Conservation (phyloP, 1,284 basidiomycete species). For the Schizophyllum amplum region DNA sequence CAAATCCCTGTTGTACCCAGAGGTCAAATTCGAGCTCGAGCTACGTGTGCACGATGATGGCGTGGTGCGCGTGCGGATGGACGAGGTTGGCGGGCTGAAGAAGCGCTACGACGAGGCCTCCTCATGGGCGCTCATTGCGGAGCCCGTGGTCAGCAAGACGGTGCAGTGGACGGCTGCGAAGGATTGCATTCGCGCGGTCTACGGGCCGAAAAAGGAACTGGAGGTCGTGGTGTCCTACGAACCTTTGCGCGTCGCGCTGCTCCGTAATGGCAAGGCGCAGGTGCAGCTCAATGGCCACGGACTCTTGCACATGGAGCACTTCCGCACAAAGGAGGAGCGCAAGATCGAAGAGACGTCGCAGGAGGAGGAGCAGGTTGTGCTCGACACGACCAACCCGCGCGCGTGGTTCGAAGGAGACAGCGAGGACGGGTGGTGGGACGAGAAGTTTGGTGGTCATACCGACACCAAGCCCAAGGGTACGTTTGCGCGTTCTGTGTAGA, state of each 20-base stretch:
- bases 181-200: slow-evolving; percentile 49
- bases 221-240: slow-evolving; percentile 64
- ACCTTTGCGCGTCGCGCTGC: slow-evolving; percentile 68
- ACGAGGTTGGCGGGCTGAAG: slow-evolving; percentile 70
- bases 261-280: slow-evolving; percentile 71
- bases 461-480: slow-evolving; percentile 94
- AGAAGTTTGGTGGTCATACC: slow-evolving; percentile 78
- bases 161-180: slow-evolving; percentile 58
- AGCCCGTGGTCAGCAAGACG: slow-evolving; percentile 51
- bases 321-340: slow-evolving; percentile 59
- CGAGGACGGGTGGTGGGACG: slow-evolving; percentile 85
- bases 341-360: slow-evolving; percentile 29
- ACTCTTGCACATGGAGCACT: slow-evolving; percentile 97
- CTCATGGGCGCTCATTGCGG: slow-evolving; percentile 71
- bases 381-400: slow-evolving; percentile 46
- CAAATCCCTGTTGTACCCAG: slow-evolving; percentile 74
- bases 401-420: slow-evolving; percentile 85
- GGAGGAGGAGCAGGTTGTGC: slow-evolving; percentile 42
- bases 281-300: slow-evolving; percentile 87
- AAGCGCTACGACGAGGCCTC: slow-evolving; percentile 88
- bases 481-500: slow-evolving; percentile 6
- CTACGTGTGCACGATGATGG: slow-evolving; percentile 80
- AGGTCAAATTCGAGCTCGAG: slow-evolving; percentile 73
- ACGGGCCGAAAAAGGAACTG: slow-evolving; percentile 49
- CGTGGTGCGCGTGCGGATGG: slow-evolving; percentile 78